Evolutionary conservation across 2,329 filamentous ascomycete species (phyloP), one percentile per base, ranked within the genome.

Genomic region (Xylaria sp.): DNA sequence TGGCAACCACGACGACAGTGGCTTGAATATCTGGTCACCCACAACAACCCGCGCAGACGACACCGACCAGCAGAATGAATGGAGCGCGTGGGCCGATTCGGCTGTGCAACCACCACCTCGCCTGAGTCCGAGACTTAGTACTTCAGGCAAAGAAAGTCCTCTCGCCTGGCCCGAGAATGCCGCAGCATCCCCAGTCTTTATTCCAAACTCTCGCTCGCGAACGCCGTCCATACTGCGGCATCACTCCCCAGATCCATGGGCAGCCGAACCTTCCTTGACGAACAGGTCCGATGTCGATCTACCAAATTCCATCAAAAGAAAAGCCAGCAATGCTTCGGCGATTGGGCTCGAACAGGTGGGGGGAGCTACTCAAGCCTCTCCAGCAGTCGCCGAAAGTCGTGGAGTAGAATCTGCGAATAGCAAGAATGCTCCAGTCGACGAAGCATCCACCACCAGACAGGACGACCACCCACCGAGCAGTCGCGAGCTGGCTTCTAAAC

Each of bases 211-310:
- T 11, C 72, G 75, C 42, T 74, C 75, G 23, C 73, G 74, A 57
- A 66, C 74, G 2, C 70, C 71, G 19, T 73, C 74, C 9, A 66
- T 73, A 40, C 71, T 74, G 8, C 66, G 77, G 57, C 75, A 77
- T 33, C 74, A 74, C 17, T 79, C 78, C 1, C 78, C 76, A 5
- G 79, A 82, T 61, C 79, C 79, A 0, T 82, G 79, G 79, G 74
- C 75, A 2, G 60, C 72, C 51, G 78, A 78, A 25, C 62, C 73
- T n/a, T 70, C 74, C 15, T 65, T 71, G 11, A 63, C 71, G 35
- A 68, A 73, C 38, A 61, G 58, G 21, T 61, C 60, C 25, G 51
- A 63, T 21, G 45, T 56, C 14, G 28, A 63, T 1, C 55, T 64
- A n/a, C 60, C 50, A 3, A 54, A 33, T 38, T 25, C 67, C 7